Conservation (phyloP, 495 filamentous ascomycete species). For the Aspergillus sclerotiicarbonarius region DNA sequence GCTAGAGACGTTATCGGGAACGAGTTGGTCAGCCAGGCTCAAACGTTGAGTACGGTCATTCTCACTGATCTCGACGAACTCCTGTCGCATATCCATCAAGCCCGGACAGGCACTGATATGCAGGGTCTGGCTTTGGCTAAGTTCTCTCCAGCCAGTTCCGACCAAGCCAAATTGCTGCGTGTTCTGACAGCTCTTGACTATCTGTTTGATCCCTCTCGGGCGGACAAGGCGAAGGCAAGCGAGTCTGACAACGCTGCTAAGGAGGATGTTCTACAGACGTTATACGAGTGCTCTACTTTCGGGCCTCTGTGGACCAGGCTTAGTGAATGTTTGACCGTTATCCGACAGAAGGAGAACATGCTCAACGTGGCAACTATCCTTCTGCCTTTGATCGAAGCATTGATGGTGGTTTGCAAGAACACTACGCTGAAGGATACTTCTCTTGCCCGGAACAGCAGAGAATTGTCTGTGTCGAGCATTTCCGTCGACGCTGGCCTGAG, state of each 20-base stretch:
- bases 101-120: constrained; percentile 85
- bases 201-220: constrained; percentile 75
- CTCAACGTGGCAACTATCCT: constrained; percentile 95
- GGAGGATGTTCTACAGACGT: constrained; percentile 76
- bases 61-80: constrained; percentile 80
- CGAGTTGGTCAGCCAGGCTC: constrained; percentile 84
- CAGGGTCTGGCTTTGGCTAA: constrained; percentile 91
- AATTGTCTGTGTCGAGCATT: constrained; percentile 72
- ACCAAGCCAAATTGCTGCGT: constrained; percentile 91
- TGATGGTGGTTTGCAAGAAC: constrained; percentile 99
- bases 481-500: constrained; percentile 64
- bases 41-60: constrained; percentile 78
- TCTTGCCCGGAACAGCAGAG: constrained; percentile 57
- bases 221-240: constrained; percentile 51
- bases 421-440: constrained; percentile 73
- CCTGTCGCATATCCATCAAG: constrained; percentile 81
- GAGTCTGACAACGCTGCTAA: constrained; percentile 55
- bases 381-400: constrained; percentile 85
- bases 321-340: constrained; percentile 85
- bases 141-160: constrained; percentile 92
- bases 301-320: constrained; percentile 87
- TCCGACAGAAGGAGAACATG: constrained; percentile 89
- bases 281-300: constrained; percentile 91
- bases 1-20: constrained; percentile 88
- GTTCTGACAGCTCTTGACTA: constrained; percentile 96